phyloP scores from a whole-genome alignment of 495 filamentous ascomycete species.

The Aspergillus affinis region DNA sequence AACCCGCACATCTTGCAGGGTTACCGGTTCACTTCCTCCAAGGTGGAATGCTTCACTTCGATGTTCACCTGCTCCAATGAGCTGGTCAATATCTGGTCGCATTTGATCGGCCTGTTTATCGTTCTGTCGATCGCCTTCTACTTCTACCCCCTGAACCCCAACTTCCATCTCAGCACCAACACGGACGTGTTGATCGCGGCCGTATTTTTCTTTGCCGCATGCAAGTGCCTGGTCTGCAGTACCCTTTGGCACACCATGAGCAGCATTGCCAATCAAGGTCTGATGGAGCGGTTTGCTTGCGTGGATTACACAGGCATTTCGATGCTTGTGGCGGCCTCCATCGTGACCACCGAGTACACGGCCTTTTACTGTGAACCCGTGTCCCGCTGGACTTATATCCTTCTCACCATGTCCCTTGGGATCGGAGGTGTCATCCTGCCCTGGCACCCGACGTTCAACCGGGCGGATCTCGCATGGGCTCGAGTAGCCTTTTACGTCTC shows the following conservation, averaged over 20 bases:
- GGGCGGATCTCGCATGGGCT: conserved; percentile 83
- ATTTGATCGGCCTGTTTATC: conserved; percentile 80
- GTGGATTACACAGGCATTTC: conserved; percentile 99
- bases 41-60: conserved; percentile 80
- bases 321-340: conserved; percentile 90
- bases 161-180: conserved; percentile 82
- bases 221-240: conserved; percentile 93
- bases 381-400: conserved; percentile 84
- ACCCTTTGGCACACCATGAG: conserved; percentile 99
- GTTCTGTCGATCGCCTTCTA: conserved; percentile 92
- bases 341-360: conserved; percentile 98
- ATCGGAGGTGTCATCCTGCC: conserved; percentile 88
- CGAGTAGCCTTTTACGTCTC: conserved; percentile 90
- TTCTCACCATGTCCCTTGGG: conserved; percentile 75
- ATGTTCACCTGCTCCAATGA: conserved; percentile 87
- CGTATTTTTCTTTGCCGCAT: conserved; percentile 95
- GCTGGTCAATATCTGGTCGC: conserved; percentile 96
- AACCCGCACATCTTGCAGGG: conserved; percentile 90
- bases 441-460: conserved; percentile 97
- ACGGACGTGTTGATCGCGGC: conserved; percentile 86
- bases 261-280: conserved; percentile 80
- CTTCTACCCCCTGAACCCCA: conserved; percentile 85
- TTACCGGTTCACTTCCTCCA: conserved; percentile 90
- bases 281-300: conserved; percentile 95
- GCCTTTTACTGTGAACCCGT: conserved; percentile 96